Base-by-base conservation (phyloP, 2,329 filamentous ascomycete species). In the Byssothecium circinans region DNA sequence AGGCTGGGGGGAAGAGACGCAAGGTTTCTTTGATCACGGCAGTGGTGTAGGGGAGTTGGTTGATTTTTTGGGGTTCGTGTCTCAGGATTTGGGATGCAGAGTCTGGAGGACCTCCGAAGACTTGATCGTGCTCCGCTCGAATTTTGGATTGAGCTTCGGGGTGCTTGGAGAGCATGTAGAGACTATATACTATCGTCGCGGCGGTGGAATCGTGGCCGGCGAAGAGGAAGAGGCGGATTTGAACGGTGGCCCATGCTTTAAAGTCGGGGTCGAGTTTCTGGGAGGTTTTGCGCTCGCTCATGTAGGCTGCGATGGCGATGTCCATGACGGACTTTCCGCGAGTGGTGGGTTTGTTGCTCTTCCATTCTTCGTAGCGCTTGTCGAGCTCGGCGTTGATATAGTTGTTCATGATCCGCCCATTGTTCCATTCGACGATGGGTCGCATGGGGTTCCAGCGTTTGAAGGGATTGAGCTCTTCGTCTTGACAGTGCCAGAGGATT, bases 21-120 rank as follows among this genome's bases (percentile, higher is more conserved):
- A 72, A 46, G 1, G 62, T 58, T 37, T 71, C 68, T 52, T 70
- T 71, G 48, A 72, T 65, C 6, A 70, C 60, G 8, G 68, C 70
- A 15, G 55, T 54, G 0, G 58, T 65, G 40, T 68, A 69, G 4
- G 59, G 47, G 2, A 68, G 52, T 12, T 60, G 50, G 44, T 68
- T 71, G 42, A 71, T 39, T 4, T 65, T 36, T 12, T 56, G 49
- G 2, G 66, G 64, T 34, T 58, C 44, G 8, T 46, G 14, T 8
- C 46, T 49, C 2, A 70, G 55, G 3, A 52, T 38, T 2, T 43
- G 17, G 1, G 55, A 37, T 8, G 41, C 45, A 2, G 48, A 47
- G 2, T 48, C 27, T 32, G 53, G 25, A 17, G 57, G 51, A 3
- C 22, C 22, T 1, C 67, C 68, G 39, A 72, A 65, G 8, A 71